These are phyloP conservation scores for Panicum hallii DNA, from an alignment of 202 grass and related monocot genomes.

Conservation along the genomic window DNA sequence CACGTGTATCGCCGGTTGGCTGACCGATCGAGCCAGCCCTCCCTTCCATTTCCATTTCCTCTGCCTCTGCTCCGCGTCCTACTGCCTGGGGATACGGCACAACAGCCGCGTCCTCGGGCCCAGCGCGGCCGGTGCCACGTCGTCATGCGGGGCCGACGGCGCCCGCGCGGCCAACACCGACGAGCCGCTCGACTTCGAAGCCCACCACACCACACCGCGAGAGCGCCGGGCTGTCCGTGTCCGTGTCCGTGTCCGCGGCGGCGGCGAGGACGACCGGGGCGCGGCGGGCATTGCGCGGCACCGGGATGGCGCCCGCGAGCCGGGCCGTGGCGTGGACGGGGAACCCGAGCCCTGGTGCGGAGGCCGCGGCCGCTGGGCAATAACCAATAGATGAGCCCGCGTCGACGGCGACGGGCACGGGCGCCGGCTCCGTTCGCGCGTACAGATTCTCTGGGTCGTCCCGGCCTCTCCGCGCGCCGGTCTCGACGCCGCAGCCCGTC, in stretches of 20 bases:
- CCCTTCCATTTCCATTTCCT: too few relatives aligned
- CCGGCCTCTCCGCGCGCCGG: not conserved
- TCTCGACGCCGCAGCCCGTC: not conserved
- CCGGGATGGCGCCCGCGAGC: not conserved
- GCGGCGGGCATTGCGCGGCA: not conserved
- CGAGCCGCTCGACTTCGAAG: conserved; percentile 14
- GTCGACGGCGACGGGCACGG: not conserved
- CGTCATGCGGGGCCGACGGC: not conserved
- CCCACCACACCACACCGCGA: not conserved
- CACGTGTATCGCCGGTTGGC: not conserved
- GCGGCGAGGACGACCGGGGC: not conserved
- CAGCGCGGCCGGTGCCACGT: not conserved
- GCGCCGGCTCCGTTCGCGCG: not conserved
- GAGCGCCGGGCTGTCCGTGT: not conserved
- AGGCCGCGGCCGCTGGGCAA: not conserved
- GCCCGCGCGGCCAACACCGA: not conserved
- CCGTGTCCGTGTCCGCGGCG: not conserved
- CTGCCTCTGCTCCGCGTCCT: conserved; percentile 59
- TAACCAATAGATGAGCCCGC: not conserved
- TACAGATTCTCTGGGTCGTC: too few relatives aligned
- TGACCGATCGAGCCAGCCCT: not conserved
- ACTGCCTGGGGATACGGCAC: conserved; percentile 46
- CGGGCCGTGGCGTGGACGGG: not conserved
- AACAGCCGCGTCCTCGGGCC: conserved; percentile 39
- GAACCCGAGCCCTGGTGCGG: not conserved